These are phyloP conservation scores for Aristolochia californica DNA, from an alignment of 164 flowering plant species.

Conservation along the genomic window DNA sequence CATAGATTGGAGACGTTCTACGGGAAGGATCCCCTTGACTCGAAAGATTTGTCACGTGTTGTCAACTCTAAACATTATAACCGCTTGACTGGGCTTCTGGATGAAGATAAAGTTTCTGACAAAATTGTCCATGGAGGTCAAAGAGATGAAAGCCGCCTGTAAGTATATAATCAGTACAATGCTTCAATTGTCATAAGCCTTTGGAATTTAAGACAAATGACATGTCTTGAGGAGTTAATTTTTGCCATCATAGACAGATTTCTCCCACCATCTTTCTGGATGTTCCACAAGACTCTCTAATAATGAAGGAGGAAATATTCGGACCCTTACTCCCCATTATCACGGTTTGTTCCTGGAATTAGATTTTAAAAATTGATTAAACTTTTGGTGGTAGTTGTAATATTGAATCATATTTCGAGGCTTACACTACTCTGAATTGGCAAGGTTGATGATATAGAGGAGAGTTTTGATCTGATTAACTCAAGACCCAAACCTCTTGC, in stretches of 20 bases:
- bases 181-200: neutral
- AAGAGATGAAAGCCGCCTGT: constrained; percentile 47
- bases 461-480: constrained; percentile 46
- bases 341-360: constrained; percentile 30
- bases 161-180: constrained; percentile 19
- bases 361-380: no score
- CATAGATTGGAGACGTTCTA: constrained; percentile 46
- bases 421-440: constrained; percentile 4
- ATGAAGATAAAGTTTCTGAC: constrained; percentile 63
- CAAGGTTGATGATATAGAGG: constrained; percentile 75
- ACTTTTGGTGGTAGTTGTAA: no score
- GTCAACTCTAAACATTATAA: constrained; percentile 61
- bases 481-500: constrained; percentile 87
- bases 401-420: no score
- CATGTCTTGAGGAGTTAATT: neutral
- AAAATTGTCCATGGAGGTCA: constrained; percentile 78
- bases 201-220: neutral
- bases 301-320: constrained; percentile 92
- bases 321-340: constrained; percentile 92
- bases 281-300: constrained; percentile 68
- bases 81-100: constrained; percentile 59
- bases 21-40: constrained; percentile 62
- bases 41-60: constrained; percentile 70
- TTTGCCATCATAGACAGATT: constrained; percentile 41
- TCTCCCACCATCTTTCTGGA: constrained; percentile 82